A percentile compares a stretch with the other conserved stretches of the same genome.
Conservation (phyloP, 345 rosid species). For the Pistacia atlantica region DNA sequence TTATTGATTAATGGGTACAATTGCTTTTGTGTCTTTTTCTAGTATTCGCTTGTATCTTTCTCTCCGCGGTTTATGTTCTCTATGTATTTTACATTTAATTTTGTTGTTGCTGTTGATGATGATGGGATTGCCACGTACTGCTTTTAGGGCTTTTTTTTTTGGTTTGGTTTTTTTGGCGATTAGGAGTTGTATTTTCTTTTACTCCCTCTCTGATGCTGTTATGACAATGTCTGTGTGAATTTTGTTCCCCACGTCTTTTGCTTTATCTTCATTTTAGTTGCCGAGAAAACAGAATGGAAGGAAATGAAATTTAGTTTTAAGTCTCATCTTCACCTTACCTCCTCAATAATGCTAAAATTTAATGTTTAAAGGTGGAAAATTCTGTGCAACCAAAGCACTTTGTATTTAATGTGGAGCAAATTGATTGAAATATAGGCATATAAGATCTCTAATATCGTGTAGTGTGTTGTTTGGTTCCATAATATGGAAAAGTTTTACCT, state of each 20-base stretch:
- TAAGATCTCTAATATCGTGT: not conserved
- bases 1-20: not conserved
- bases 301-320: not conserved
- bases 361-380: not conserved
- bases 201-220: not conserved
- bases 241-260: not conserved
- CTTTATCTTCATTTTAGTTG: not conserved
- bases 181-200: not conserved
- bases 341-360: not conserved
- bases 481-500: not conserved
- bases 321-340: not conserved
- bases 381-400: not conserved
- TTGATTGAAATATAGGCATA: not conserved
- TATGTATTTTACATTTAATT: not conserved
- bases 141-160: constrained; percentile 8
- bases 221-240: not conserved
- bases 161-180: not conserved
- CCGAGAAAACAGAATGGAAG: not conserved
- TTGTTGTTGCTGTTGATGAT: not conserved
- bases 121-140: not conserved
- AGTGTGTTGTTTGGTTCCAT: not conserved
- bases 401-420: not conserved
- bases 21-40: not conserved
- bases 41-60: not conserved
- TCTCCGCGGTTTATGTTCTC: not conserved